Conservation (phyloP, 352 stramenopile genomes). For the Thraustochytrium sp. region DNA sequence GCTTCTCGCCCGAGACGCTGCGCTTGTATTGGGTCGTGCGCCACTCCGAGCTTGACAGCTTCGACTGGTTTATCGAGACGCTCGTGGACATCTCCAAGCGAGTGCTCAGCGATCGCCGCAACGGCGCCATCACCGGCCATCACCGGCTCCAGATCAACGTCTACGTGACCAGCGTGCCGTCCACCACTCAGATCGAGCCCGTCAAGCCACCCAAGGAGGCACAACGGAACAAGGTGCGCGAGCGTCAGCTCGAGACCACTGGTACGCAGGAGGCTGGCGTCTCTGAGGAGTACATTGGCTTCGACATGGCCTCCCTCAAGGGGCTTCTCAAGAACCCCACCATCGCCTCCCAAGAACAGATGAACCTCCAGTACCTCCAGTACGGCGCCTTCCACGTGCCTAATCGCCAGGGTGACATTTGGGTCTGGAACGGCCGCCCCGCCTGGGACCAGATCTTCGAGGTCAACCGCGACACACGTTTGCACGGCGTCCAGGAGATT, state of each 20-base stretch:
- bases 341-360: not conserved
- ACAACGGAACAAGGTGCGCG: not conserved
- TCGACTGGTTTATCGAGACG: constrained; percentile 52
- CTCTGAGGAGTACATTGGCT: constrained; percentile 16
- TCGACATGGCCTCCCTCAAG: constrained; percentile 11
- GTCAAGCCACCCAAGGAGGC: not conserved
- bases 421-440: constrained; percentile 37
- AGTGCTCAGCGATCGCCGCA: constrained; percentile 29
- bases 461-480: not conserved
- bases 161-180: constrained; percentile 50
- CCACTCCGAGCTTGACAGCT: constrained; percentile 52
- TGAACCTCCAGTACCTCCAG: not conserved
- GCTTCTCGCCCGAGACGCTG: constrained; percentile 54
- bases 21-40: constrained; percentile 54
- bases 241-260: not conserved
- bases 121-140: constrained; percentile 42
- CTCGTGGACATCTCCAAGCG: constrained; percentile 48
- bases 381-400: not conserved
- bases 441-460: constrained; percentile 35
- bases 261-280: constrained; percentile 24
- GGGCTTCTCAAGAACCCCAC: constrained; percentile 26
- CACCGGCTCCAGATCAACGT: constrained; percentile 55
- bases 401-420: constrained; percentile 35
- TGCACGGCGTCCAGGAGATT: not conserved
- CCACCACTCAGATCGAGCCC: constrained; percentile 5